Evolutionary conservation across 164 flowering plant genomes (phyloP).

Genomic region (Pachysandra terminalis): DNA sequence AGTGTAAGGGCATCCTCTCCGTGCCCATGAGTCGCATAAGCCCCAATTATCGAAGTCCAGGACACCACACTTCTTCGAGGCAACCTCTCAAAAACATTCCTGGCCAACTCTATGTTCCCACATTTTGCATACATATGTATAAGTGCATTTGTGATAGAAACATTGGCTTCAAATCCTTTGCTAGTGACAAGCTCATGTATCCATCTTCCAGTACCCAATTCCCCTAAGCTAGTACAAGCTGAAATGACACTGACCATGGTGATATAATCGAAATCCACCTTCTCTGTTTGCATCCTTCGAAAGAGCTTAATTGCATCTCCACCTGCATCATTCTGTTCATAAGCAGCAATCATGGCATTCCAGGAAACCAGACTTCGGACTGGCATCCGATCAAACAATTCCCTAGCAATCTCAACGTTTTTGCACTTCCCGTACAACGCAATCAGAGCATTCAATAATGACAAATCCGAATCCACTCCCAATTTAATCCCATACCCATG

Average conservation of each 20-base stretch:
- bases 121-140: slow-evolving; percentile 13
- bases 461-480: slow-evolving; percentile 1
- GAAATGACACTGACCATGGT: neutral
- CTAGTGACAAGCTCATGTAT: too few relatives aligned
- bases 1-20: slow-evolving; percentile 1
- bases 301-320: slow-evolving; percentile 4
- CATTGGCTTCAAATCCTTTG: neutral
- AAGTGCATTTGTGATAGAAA: slow-evolving; percentile 1
- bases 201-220: neutral
- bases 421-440: slow-evolving; percentile 4
- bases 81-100: slow-evolving; percentile 1
- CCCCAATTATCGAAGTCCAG: slow-evolving; percentile 3
- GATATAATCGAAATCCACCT: neutral
- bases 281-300: neutral
- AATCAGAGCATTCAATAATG: neutral
- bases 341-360: slow-evolving; percentile 3
- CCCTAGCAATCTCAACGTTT: slow-evolving; percentile 1
- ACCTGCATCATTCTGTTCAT: slow-evolving; percentile 1
- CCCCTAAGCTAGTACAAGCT: slow-evolving; percentile 9
- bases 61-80: neutral
- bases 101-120: neutral
- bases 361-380: slow-evolving; percentile 5
- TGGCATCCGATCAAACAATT: slow-evolving; percentile 9
- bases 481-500: slow-evolving; percentile 4
- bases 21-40: slow-evolving; percentile 7